Percentiles rank a stretch among this genome's conserved stretches.
Evolutionary conservation across 805 yeast genomes (phyloP).

Genomic region (Nakazawaea ishiwadae): DNA sequence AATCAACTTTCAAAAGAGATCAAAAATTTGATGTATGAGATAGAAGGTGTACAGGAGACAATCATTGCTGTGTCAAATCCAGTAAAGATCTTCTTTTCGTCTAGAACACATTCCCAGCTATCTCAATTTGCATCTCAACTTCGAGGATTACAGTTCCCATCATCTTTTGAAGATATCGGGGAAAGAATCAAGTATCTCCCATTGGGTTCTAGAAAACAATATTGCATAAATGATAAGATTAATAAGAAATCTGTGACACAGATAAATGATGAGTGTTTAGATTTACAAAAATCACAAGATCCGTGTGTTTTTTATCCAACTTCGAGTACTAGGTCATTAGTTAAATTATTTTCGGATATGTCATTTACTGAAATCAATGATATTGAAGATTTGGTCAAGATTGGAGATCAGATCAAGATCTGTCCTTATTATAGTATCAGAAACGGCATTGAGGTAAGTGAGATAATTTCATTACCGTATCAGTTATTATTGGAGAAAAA

Average conservation of each 20-base stretch:
- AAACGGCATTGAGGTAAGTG: conserved; percentile 51
- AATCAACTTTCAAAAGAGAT: conserved; percentile 42
- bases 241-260: conserved; percentile 40
- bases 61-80: conserved; percentile 18
- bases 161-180: conserved; percentile 39
- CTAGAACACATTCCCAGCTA: conserved; percentile 89
- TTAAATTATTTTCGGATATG: conserved; percentile 47
- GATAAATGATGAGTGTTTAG: conserved; percentile 79
- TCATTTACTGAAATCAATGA: conserved; percentile 56
- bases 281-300: conserved; percentile 30
- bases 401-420: conserved; percentile 52
- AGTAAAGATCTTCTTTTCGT: conserved; percentile 60
- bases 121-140: conserved; percentile 76
- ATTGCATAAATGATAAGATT: conserved; percentile 71
- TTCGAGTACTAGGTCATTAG: conserved; percentile 25
- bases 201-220: conserved; percentile 78
- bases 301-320: conserved; percentile 40
- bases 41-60: conserved; percentile 22
- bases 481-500: conserved; percentile 64
- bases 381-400: conserved; percentile 67
- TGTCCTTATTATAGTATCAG: conserved; percentile 86
- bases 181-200: conserved; percentile 69
- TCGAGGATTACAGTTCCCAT: conserved; percentile 53
- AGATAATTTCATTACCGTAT: conserved; percentile 81
- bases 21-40: conserved; percentile 37